Conservation (phyloP, 768 basidiomycete genomes). For the Termitomyces sp. region DNA sequence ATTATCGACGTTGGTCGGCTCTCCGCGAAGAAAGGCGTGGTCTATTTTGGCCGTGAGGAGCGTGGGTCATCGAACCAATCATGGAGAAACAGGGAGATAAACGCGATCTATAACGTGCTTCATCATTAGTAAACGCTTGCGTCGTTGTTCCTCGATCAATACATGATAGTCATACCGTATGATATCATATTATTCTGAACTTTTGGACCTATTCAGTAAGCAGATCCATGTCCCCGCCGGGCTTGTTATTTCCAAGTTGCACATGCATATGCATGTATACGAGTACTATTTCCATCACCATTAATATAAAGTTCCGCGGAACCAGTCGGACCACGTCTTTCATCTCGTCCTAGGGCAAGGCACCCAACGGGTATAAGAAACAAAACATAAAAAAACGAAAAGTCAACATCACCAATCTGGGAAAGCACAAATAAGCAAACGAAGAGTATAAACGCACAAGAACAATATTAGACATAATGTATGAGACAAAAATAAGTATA, state of each 20-base stretch:
- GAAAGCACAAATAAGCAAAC: neutral
- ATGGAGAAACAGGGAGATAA: neutral
- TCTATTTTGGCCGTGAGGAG: neutral
- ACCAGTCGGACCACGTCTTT: neutral
- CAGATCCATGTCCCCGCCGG: neutral
- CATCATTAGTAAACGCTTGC: neutral
- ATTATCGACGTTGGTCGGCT: neutral
- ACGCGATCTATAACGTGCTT: neutral
- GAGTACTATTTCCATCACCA: neutral
- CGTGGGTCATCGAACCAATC: neutral
- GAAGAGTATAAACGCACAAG: neutral
- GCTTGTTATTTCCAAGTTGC: slow-evolving; percentile 5
- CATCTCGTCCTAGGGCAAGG: no score
- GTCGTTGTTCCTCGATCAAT: neutral
- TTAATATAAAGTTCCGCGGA: slow-evolving; percentile 10
- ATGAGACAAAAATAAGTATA: slow-evolving; percentile 6
- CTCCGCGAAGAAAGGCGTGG: neutral
- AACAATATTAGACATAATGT: slow-evolving; percentile 12
- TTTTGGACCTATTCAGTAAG: no score
- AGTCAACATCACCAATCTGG: neutral
- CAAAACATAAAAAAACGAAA: no score
- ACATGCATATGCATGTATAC: neutral
- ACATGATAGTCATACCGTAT: neutral
- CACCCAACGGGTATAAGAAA: no score
- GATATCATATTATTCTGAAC: neutral